These are phyloP conservation scores for Cyclospora cayetanensis DNA, from an alignment of 169 alveolate genomes.

Conservation along the genomic window DNA sequence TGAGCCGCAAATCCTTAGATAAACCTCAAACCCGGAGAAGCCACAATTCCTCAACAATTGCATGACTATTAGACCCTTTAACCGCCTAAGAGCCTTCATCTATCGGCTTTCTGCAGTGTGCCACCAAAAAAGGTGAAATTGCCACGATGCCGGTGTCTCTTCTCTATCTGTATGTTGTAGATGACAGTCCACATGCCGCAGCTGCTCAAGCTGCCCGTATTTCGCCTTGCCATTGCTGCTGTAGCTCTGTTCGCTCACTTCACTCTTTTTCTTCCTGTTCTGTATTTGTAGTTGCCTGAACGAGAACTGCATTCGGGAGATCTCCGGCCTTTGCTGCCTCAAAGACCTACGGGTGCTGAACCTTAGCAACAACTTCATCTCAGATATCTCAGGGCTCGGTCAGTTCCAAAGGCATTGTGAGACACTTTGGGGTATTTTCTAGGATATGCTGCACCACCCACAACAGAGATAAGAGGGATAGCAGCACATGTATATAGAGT, in stretches of 20 bases:
- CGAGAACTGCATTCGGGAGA: conserved; percentile 87
- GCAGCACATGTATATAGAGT: no score
- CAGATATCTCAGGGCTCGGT: conserved; percentile 82
- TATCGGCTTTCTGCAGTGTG: no score
- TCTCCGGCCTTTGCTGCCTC: conserved; percentile 82
- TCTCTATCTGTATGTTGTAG: no score
- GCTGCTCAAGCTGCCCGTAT: neutral
- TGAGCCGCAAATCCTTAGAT: neutral
- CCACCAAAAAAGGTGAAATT: no score
- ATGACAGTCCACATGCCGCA: no score
- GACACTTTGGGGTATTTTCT: neutral
- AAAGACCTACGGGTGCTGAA: conserved; percentile 81
- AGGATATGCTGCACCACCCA: neutral
- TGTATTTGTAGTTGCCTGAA: conserved; percentile 74
- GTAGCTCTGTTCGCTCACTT: neutral
- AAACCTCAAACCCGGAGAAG: neutral
- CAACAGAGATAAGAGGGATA: no score
- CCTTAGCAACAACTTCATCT: conserved; percentile 86
- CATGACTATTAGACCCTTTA: no score
- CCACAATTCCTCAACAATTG: no score
- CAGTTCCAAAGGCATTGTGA: neutral
- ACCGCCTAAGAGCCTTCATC: no score
- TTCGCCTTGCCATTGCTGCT: neutral
- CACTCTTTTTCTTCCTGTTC: neutral
- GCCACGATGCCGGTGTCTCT: no score